These are phyloP conservation scores for Cladophialophora exuberans DNA, from an alignment of 2,329 filamentous ascomycete genomes.

Conservation along the genomic window DNA sequence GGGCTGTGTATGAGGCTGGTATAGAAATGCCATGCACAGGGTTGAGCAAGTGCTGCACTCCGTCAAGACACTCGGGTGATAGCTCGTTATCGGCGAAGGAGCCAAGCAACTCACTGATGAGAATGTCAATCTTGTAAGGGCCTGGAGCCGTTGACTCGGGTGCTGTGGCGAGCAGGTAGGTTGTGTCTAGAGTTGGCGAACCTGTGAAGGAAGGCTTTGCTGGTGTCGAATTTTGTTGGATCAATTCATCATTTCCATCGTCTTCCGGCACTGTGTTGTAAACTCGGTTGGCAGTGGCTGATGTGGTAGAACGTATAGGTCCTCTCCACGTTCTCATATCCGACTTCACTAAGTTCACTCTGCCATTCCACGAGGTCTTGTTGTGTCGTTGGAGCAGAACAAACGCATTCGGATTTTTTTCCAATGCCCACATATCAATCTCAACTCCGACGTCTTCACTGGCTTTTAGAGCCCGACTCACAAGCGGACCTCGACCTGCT, in stretches of 20 bases:
- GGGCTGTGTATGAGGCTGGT: constrained; percentile 88
- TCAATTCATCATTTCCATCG: constrained; percentile 28
- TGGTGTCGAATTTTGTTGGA: constrained; percentile 41
- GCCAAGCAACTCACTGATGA: constrained; percentile 90
- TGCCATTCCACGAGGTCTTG: constrained; percentile 74
- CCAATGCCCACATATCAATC: constrained; percentile 84
- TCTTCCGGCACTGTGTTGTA: constrained; percentile 28
- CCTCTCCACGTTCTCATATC: constrained; percentile 98
- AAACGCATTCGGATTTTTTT: constrained; percentile 98
- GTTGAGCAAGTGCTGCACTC: constrained; percentile 87
- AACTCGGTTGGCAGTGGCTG: constrained; percentile 28
- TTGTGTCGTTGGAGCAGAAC: constrained; percentile 90
- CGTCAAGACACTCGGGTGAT: constrained; percentile 93
- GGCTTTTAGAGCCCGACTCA: constrained; percentile 82
- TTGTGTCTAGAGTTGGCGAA: constrained; percentile 56
- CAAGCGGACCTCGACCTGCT: constrained; percentile 87
- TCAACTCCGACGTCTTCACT: constrained; percentile 74
- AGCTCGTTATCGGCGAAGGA: constrained; percentile 98
- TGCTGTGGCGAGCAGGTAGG: constrained; percentile 20
- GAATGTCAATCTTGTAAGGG: constrained; percentile 70
- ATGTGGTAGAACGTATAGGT: constrained; percentile 48
- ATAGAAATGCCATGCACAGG: constrained; percentile 87
- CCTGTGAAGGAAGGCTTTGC: constrained; percentile 34
- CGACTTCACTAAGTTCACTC: constrained; percentile 86
- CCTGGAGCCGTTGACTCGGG: constrained; percentile 24